A percentile compares a stretch with the other conserved stretches of the same genome.
Conservation (phyloP, 805 yeast species). For the Yarrowia sp. region DNA sequence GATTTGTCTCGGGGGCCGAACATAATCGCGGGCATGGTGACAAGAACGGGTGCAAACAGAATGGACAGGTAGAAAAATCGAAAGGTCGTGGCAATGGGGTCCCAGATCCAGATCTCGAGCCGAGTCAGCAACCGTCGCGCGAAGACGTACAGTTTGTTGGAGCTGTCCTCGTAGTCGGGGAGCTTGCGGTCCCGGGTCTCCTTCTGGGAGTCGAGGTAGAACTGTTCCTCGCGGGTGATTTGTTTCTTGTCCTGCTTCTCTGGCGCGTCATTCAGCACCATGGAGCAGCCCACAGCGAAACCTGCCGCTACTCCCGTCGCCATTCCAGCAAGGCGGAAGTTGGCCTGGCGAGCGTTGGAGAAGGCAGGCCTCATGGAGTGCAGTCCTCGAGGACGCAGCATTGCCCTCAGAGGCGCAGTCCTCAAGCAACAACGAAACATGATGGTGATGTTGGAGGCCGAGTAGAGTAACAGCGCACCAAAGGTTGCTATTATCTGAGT, state of each 20-base stretch:
- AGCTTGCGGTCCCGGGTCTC: background rate
- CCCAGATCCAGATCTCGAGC: slow-evolving; percentile 36
- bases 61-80: slow-evolving; percentile 67
- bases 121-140: slow-evolving; percentile 3
- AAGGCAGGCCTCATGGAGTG: background rate
- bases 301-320: slow-evolving; percentile 6
- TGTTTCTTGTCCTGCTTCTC: background rate
- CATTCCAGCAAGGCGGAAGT: slow-evolving; percentile 1
- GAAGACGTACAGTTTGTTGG: slow-evolving; percentile 4
- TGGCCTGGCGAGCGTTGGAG: background rate
- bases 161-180: background rate
- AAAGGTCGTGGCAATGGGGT: slow-evolving; percentile 65
- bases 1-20: slow-evolving; percentile 46
- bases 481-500: slow-evolving; percentile 25
- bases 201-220: background rate
- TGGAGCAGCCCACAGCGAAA: background rate
- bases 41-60: slow-evolving; percentile 67
- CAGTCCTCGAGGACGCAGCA: background rate
- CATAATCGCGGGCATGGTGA: slow-evolving; percentile 57
- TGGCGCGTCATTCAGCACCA: slow-evolving; percentile 12
- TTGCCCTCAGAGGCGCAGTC: slow-evolving; percentile 1
- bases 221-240: slow-evolving; percentile 8
- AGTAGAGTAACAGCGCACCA: background rate
- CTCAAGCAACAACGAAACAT: slow-evolving; percentile 22
- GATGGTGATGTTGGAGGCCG: slow-evolving; percentile 5